Base-by-base conservation (phyloP, 1,284 basidiomycete species). In the Earliella scabrosa region DNA sequence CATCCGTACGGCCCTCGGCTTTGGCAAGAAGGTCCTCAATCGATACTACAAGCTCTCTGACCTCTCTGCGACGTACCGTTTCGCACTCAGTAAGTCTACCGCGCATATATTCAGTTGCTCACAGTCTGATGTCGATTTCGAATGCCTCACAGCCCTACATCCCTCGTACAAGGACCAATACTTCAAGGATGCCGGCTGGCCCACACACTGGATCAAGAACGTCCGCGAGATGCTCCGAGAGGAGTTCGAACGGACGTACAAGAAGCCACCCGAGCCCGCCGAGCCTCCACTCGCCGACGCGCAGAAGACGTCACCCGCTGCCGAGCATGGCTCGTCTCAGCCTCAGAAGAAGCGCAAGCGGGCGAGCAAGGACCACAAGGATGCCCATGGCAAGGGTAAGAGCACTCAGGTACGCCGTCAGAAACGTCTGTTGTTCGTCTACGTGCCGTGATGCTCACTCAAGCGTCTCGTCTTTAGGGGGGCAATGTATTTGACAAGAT, bases 401-500 rank as follows among this genome's bases (percentile, higher is more conserved):
- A n/a, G n/a, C n/a, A n/a, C n/a, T n/a, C n/a, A n/a, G n/a, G n/a
- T n/a, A n/a, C n/a, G n/a, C n/a, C n/a, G n/a, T n/a, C n/a, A n/a
- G n/a, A n/a, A n/a, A n/a, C n/a, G n/a, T n/a, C n/a, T n/a, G n/a
- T n/a, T n/a, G n/a, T n/a, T n/a, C n/a, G n/a, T n/a, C n/a, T n/a
- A n/a, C n/a, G n/a, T n/a, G n/a, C n/a, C n/a, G n/a, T n/a, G n/a
- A n/a, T n/a, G n/a, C n/a, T n/a, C n/a, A n/a, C n/a, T n/a, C n/a
- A n/a, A n/a, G n/a, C n/a, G n/a, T n/a, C n/a, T n/a, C n/a, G n/a
- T n/a, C n/a, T n/a, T n/a, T 27, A 45, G 31, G 31, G 16, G 8
- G 13, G 13, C 9, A 31, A 73, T 67, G 23, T 52, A 2, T 57
- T 57, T n/a, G 38, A 57, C 14, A 24, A 48, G 5, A 27, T 57